Conservation (phyloP, 192 early-diverging fungal species). For the Dimargaris verticillata region DNA sequence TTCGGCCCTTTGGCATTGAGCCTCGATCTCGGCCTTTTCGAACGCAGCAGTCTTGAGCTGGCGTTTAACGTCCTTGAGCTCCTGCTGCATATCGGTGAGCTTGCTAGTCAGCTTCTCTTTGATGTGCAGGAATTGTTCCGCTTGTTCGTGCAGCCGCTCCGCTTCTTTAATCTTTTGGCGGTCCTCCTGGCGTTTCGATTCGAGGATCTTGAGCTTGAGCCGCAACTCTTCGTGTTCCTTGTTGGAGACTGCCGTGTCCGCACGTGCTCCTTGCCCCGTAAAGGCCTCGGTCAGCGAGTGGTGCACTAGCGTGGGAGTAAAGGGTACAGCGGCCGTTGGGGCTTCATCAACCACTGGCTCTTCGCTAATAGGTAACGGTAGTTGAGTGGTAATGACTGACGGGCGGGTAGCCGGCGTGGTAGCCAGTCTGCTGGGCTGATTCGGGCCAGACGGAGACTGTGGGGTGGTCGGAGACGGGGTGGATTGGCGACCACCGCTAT, state of each 20-base stretch:
- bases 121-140: constrained; percentile 46
- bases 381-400: background rate
- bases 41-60: constrained; percentile 31
- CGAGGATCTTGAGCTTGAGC: constrained; percentile 55
- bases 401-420: background rate
- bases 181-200: constrained; percentile 70
- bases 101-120: constrained; percentile 51
- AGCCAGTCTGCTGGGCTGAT: background rate
- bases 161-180: constrained; percentile 51
- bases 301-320: constrained; percentile 5
- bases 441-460: background rate
- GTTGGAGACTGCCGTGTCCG: constrained; percentile 28
- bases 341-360: background rate
- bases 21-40: constrained; percentile 51
- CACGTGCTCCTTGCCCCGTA: background rate
- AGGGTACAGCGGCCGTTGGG: background rate
- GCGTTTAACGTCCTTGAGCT: constrained; percentile 43
- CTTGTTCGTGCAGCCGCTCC: constrained; percentile 51
- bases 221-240: constrained; percentile 69
- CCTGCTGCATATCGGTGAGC: constrained; percentile 52
- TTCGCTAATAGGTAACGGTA: background rate
- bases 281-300: constrained; percentile 11
- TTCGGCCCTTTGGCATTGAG: constrained; percentile 47
- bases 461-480: background rate
- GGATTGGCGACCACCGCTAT: background rate